Percentiles rank a stretch among this genome's conserved stretches.
These are phyloP conservation scores for Globisporangium middletonii DNA, from an alignment of 352 stramenopile genomes.

Conservation along the genomic window DNA sequence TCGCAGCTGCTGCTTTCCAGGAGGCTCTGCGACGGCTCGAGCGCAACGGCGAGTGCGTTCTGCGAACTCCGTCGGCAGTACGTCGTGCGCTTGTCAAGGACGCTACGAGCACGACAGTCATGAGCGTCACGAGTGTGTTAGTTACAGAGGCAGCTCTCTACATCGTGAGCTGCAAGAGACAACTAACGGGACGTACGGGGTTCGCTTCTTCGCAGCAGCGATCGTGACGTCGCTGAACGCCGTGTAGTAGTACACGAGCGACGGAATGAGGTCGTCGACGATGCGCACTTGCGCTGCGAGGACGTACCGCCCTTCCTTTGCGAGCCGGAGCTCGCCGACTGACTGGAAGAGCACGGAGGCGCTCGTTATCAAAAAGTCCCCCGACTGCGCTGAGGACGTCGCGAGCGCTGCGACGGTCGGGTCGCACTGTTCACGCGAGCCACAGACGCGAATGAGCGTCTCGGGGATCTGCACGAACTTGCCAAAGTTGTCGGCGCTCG, in stretches of 20 bases:
- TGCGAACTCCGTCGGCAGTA: conserved; percentile 43
- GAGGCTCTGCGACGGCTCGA: conserved; percentile 22
- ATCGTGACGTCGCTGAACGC: conserved; percentile 37
- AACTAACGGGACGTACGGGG: conserved; percentile 5
- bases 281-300: conserved; percentile 41
- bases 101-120: conserved; percentile 9
- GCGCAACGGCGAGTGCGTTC: conserved; percentile 21
- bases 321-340: conserved; percentile 27
- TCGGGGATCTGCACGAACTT: conserved; percentile 34
- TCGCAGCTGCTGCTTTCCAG: conserved; percentile 38
- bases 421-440: conserved; percentile 23
- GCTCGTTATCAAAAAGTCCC: conserved; percentile 35
- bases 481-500: conserved; percentile 22
- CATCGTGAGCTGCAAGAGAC: background rate
- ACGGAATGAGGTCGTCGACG: conserved; percentile 24
- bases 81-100: conserved; percentile 30
- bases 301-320: conserved; percentile 28
- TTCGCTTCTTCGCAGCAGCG: conserved; percentile 2
- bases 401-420: conserved; percentile 17
- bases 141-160: background rate
- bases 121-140: background rate
- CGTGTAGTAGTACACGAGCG: conserved; percentile 46
- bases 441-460: conserved; percentile 41
- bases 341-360: conserved; percentile 33
- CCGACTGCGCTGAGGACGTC: conserved; percentile 22